Percentiles rank a stretch among this genome's conserved stretches.
Evolutionary conservation across 352 stramenopile species (phyloP).

Genomic region (Aphanomyces cochlioides): DNA sequence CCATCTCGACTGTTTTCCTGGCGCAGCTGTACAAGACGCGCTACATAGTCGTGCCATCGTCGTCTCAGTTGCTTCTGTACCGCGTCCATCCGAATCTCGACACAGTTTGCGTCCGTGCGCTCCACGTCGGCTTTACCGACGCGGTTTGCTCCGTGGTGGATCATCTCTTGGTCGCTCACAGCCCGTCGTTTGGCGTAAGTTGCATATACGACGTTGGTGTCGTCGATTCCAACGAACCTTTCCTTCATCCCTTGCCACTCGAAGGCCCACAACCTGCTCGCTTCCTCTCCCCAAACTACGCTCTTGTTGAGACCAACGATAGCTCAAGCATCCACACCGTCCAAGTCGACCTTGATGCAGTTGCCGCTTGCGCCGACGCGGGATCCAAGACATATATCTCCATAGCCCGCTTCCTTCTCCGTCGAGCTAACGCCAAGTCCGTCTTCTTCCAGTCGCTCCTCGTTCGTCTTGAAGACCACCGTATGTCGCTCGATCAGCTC

Average conservation of each 20-base stretch:
- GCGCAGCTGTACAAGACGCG: conserved; percentile 63
- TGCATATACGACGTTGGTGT: conserved; percentile 74
- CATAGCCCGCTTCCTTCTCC: conserved; percentile 12
- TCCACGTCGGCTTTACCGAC: conserved; percentile 65
- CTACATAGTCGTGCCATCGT: conserved; percentile 58
- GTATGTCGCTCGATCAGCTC: background rate
- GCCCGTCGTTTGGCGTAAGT: conserved; percentile 71
- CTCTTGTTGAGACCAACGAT: background rate
- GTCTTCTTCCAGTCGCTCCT: conserved; percentile 2
- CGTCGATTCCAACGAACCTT: conserved; percentile 50
- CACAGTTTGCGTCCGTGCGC: conserved; percentile 64
- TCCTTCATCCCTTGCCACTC: conserved; percentile 58
- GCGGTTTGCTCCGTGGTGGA: conserved; percentile 73
- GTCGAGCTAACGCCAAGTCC: background rate
- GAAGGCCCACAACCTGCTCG: background rate
- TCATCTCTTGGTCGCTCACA: conserved; percentile 79
- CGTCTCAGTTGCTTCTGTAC: conserved; percentile 69
- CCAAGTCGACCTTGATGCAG: background rate
- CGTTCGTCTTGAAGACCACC: background rate
- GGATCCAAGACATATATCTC: background rate
- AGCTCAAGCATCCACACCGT: background rate
- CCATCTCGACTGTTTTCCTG: conserved; percentile 58
- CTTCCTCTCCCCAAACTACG: background rate
- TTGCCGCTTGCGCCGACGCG: background rate
- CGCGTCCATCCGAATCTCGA: conserved; percentile 37